Evolutionary conservation across 1,139 yeast species (phyloP).

Genomic region (Candida tunisiensis): DNA sequence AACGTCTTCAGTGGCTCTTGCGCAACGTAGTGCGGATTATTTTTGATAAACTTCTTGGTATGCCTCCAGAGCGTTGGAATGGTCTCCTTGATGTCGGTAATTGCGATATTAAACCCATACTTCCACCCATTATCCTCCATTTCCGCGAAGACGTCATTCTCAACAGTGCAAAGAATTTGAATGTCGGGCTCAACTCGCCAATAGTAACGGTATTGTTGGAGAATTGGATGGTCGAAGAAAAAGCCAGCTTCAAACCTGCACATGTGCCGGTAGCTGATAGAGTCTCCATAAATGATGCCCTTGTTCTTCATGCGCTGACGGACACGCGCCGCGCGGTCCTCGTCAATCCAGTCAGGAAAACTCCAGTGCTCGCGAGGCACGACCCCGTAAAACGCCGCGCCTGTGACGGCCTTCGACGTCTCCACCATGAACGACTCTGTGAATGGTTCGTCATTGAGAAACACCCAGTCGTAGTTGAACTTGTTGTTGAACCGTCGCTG

Average conservation of each 20-base stretch:
- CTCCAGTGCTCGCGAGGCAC: constrained; percentile 42
- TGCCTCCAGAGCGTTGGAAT: constrained; percentile 67
- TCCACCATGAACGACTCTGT: constrained; percentile 32
- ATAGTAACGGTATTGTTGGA: constrained; percentile 40
- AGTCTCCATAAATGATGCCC: constrained; percentile 46
- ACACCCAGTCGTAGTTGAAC: constrained; percentile 67
- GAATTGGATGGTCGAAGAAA: constrained; percentile 45
- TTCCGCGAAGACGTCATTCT: constrained; percentile 64
- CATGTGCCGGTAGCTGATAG: constrained; percentile 61
- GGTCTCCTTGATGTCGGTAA: constrained; percentile 59
- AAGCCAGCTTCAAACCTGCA: constrained; percentile 55
- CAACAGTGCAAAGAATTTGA: constrained; percentile 43
- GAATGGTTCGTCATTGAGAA: constrained; percentile 57
- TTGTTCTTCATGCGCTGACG: constrained; percentile 25
- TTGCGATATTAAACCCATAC: constrained; percentile 32
- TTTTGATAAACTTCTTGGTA: constrained; percentile 43
- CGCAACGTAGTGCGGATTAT: constrained; percentile 44
- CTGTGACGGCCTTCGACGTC: constrained; percentile 26
- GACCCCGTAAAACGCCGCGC: constrained; percentile 39
- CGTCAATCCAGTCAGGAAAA: constrained; percentile 42
- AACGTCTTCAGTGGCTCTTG: constrained; percentile 53
- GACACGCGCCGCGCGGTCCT: constrained; percentile 19
- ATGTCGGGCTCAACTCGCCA: constrained; percentile 79
- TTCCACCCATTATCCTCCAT: constrained; percentile 42
- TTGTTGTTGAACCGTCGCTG: constrained; percentile 53